Percentiles rank a stretch among this genome's conserved stretches.
phyloP scores from a whole-genome alignment of 1,284 basidiomycete species.

The Cryptococcus hybrid region DNA sequence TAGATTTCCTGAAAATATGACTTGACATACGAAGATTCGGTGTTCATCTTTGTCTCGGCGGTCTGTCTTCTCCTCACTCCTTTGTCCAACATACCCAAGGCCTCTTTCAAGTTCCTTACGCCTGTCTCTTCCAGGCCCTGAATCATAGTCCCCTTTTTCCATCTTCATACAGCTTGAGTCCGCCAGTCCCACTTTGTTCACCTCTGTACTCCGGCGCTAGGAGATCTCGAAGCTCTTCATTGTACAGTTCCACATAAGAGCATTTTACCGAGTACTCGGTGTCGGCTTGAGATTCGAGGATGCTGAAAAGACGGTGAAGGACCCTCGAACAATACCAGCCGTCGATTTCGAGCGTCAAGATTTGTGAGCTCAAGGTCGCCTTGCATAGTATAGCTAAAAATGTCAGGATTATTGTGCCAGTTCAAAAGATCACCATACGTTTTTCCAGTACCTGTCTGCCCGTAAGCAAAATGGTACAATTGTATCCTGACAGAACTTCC shows the following conservation, averaged over 20 bases:
- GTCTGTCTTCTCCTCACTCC: constrained; percentile 91
- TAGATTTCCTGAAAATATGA: not conserved
- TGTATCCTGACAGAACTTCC: constrained; percentile 92
- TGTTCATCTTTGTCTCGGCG: constrained; percentile 97
- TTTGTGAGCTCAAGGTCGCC: constrained; percentile 75
- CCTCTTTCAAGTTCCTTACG: constrained; percentile 80
- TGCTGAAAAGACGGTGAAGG: constrained; percentile 86
- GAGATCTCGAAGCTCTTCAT: constrained; percentile 96
- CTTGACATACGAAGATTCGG: constrained; percentile 68
- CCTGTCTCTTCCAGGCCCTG: constrained; percentile 91
- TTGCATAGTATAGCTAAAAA: constrained; percentile 84
- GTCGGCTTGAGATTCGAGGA: constrained; percentile 69
- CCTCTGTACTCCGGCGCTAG: constrained; percentile 69
- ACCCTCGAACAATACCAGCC: constrained; percentile 97
- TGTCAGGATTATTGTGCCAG: not conserved
- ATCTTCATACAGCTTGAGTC: constrained; percentile 92
- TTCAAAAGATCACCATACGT: constrained; percentile 62
- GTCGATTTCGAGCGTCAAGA: constrained; percentile 77
- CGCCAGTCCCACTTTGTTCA: constrained; percentile 48
- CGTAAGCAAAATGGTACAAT: constrained; percentile 98
- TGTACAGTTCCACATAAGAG: constrained; percentile 97
- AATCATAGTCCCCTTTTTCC: constrained; percentile 84
- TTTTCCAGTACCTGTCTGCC: constrained; percentile 96
- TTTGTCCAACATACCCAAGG: constrained; percentile 78
- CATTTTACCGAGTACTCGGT: constrained; percentile 89